These are phyloP conservation scores for Ceriops zippeliana DNA, from an alignment of 345 rosid species.

Conservation along the genomic window DNA sequence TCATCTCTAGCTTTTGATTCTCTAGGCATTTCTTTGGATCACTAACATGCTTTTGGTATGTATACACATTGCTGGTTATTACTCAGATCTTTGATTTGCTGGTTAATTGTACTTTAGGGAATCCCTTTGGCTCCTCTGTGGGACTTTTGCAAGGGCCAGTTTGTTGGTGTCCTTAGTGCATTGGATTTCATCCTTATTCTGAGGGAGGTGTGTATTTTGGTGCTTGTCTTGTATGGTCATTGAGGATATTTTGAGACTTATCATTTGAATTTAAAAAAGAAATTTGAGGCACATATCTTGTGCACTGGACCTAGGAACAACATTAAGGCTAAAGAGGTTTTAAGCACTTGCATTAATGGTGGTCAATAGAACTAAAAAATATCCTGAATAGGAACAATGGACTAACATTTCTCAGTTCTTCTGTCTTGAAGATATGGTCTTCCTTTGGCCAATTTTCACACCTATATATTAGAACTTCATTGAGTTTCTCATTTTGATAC, in stretches of 20 bases:
- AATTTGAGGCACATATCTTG: too few relatives aligned
- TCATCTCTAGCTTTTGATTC: constrained; percentile 1
- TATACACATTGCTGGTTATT: neutral
- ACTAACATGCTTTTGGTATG: neutral
- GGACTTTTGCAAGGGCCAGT: constrained; percentile 61
- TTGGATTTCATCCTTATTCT: constrained; percentile 76
- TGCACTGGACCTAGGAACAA: too few relatives aligned
- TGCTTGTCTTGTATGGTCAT: neutral
- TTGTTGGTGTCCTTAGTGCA: constrained; percentile 81
- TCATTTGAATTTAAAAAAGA: too few relatives aligned
- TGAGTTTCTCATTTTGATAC: neutral
- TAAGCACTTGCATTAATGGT: too few relatives aligned
- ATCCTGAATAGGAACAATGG: too few relatives aligned
- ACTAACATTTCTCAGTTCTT: too few relatives aligned
- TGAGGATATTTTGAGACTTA: too few relatives aligned
- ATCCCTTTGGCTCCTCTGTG: constrained; percentile 83
- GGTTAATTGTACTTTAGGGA: constrained; percentile 40
- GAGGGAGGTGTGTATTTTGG: constrained; percentile 55
- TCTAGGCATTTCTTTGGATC: neutral
- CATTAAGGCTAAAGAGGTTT: too few relatives aligned
- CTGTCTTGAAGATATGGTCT: too few relatives aligned
- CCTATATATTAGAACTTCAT: too few relatives aligned
- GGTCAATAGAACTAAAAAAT: too few relatives aligned
- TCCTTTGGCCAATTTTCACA: too few relatives aligned
- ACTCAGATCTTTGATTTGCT: neutral